Evolutionary conservation across 495 filamentous ascomycete species (phyloP), one percentile per base, ranked within the genome.

Genomic region (Podospora bellae-mahoneyi): DNA sequence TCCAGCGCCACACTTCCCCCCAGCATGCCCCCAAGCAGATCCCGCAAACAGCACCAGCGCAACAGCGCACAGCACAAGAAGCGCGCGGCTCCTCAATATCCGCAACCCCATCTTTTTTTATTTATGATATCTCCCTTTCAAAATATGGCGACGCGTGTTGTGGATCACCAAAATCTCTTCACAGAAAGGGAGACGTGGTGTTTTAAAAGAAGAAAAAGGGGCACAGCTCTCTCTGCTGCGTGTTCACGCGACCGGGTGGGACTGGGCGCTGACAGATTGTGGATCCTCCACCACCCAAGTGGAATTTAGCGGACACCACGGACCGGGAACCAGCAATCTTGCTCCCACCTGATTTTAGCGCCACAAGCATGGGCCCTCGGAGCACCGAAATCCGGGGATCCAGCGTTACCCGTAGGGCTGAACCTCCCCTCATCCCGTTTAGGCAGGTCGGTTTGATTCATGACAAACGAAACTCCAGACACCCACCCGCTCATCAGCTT

Each of bases 361-460:
- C 39, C 39, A 23, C 23, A 48, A 48, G 39, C 39, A 48, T 10
- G 13, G 39, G 39, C 39, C 39, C 39, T 48, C 39, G 39, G 39
- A 48, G 39, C 39, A 48, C 39, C 39, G 5, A 48, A 48, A 48
- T 48, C 39, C 39, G 39, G 39, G 39, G 39, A 16, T 32, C 39
- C 39, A 57, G 23, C n/a, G 6, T 56, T 6, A 18, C 56, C 23
- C 63, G 44, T 64, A 69, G 67, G 67, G 67, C 67, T 69, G 67
- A 69, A 60, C 58, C 44, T 64, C 27, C 39, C 23, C 28, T 48
- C 39, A 16, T 48, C 39, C 39, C 15, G 2, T 13, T 48, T 48
- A 48, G 39, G 39, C 39, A 48, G 39, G 39, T 48, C 39, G 39
- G 7, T 48, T 48, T 16, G 39, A 48, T 48, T 16, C 39, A 13